Evolutionary conservation across 202 grass and related monocot genomes (phyloP), one percentile per base, ranked within the genome.

Genomic region (Musa balbisiana): DNA sequence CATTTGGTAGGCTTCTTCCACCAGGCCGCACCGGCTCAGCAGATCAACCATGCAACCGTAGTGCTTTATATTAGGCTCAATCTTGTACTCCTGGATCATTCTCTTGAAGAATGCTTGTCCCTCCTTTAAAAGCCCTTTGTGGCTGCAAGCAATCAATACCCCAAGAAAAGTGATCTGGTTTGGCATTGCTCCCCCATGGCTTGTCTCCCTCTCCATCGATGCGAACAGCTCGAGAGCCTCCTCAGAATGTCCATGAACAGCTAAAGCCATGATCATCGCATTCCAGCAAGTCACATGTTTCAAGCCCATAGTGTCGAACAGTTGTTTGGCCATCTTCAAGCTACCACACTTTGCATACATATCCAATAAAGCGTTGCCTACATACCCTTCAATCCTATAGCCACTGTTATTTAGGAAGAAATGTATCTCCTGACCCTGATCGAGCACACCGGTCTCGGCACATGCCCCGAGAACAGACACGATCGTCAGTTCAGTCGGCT

Each of bases 341-440:
- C 29, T 73, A 19, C 87, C 89, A 25, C 87, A 92, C 78, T 92
- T 92, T 1, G 85, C 82, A 49, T 96, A 92, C 90, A 96, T 96
- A 76, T 96, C 84, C 0, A 96, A 65, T 51, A 96, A 72, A 8
- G 82, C 82, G 10, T 85, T 92, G 12, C 84, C 85, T 22, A 89
- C 68, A 73, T 87, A 92, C 0, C 89, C 87, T 85, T 96, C 84
- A 75, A 87, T 84, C 29, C 49, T 43, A 65, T 88, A 80, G 25
- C 74, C 84, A 73, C 83, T 82, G 68, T 73, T 81, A 2, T 53
- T 59, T 25, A 96, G 67, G 76, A 84, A 84, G 49, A 22, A 69
- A 55, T 96, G 89, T 60, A 92, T 62, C 73, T 33, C 21, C 1
- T 59, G 78, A 50, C 92, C 89, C 21, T 88, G 64, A 49, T 88